Evolutionary conservation across 345 rosid genomes (phyloP), one percentile per base, ranked within the genome.

Genomic region (Iberis pinnata): DNA sequence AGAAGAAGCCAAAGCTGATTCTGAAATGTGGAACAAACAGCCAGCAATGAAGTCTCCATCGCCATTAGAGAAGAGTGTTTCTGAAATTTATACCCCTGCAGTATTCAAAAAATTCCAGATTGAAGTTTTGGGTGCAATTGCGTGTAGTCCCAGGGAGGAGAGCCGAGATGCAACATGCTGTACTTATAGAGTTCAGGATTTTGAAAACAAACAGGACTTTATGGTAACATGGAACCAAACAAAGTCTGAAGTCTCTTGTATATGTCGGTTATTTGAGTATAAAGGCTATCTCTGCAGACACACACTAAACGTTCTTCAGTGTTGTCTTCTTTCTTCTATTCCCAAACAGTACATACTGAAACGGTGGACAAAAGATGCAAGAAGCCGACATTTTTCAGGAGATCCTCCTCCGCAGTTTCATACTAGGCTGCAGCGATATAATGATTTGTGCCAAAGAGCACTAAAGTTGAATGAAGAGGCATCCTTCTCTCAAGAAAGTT

Each of bases 291-390:
- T 79, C 13, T 82, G 89, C 62, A 71, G 89, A 62, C 89, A 82
- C 63, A 74, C 82, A 29, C 53, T 79, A 61, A 73, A 77, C 48
- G 85, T 82, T 65, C 89, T 82, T 46, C 89, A 82, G 54, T 76
- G 77, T 55, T 73, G 80, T 49, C 79, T 71, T 43, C 75, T 71
- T 26, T 79, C 83, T 8, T 55, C 73, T 44, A 73, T 82, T 50
- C 85, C 89, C 22, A 48, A 77, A 4, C 85, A 71, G 54, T 82
- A 77, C 59, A 68, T 82, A 61, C 60, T 79, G 69, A 82, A 79
- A 52, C 67, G 89, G 32, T 82, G 89, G 89, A 82, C 85, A n/a
- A 82, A 79, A 70, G 85, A 75, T 44, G 89, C 79, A 29, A 82
- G 75, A 63, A 67, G 58, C 72, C 67, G 70, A 57, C 73, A 71